Evolutionary conservation across 1,139 yeast genomes (phyloP), one percentile per base, ranked within the genome.

Genomic region (Taphrina pruni): DNA sequence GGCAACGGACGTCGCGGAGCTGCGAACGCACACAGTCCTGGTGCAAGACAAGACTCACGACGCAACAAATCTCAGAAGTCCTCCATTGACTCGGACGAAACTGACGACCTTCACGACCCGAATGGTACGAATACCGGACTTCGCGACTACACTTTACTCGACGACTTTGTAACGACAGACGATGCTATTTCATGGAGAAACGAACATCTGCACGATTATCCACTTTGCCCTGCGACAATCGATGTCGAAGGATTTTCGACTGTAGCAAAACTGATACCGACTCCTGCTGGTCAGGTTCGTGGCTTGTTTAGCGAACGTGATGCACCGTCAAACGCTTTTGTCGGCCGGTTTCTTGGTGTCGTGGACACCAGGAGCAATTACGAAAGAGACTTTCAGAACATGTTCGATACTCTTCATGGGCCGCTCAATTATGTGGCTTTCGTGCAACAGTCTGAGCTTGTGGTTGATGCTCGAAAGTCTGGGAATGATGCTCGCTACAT

Each of bases 401-500:
- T 91, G 76, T 93, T 91, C 77, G 79, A 86, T 71, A 78, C 84
- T n/a, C 86, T 92, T 85, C 97, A 97, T 0, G 86, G 91, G 20
- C 87, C 96, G 12, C 92, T 92, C 75, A 94, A 95, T 1, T 86
- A 86, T 69, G 96, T 90, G 0, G 78, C 88, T 74, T 79, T 84
- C 75, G 80, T 84, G 77, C 81, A 87, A 26, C 74, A 73, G 0
- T 68, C 84, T 67, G 88, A 89, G 0, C 74, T 94, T 14, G 88
- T 85, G 1, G 80, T 93, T 36, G 97, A 93, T 78, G 87, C 95
- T 45, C 83, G 98, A 71, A 84, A 86, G 66, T 85, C 87, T 26
- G 98, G 98, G 0, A 90, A 90, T 73, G 84, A 85, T 60, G 82
- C 92, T 0, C 79, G 97, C 69, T 93, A 89, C 76, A 81, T 91